Percentiles rank a stretch among this genome's conserved stretches.
Conservation (phyloP, 129 eudicot genomes). For the Rutidosis leptorrhynchoides region DNA sequence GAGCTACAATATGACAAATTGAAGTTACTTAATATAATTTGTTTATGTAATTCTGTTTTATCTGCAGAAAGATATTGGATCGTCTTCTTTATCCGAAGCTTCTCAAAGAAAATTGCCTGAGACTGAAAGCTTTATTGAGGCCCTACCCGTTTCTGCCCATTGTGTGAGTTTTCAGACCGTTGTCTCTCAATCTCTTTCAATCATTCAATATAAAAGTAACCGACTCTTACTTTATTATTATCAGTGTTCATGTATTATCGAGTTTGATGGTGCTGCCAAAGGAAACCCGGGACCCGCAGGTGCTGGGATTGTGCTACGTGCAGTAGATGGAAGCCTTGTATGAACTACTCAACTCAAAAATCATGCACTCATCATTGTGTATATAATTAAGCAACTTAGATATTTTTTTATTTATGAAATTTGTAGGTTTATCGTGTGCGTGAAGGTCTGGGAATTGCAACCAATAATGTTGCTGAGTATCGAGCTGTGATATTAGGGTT, state of each 20-base stretch:
- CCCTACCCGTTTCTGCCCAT: slow-evolving; percentile 56
- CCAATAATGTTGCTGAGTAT: no score
- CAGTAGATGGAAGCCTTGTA: slow-evolving; percentile 79
- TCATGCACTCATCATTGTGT: background rate
- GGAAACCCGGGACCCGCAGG: slow-evolving; percentile 98
- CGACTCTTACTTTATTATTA: background rate
- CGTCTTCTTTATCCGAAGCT: slow-evolving; percentile 42
- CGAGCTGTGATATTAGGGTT: no score
- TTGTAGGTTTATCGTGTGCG: no score
- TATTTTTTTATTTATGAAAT: slow-evolving; percentile 6
- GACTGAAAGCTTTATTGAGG: slow-evolving; percentile 49
- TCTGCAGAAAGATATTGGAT: slow-evolving; percentile 45
- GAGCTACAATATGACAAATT: background rate
- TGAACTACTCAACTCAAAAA: no score
- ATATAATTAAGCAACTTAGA: background rate
- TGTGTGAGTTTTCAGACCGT: slow-evolving; percentile 43
- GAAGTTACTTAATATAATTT: background rate
- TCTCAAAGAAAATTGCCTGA: slow-evolving; percentile 44
- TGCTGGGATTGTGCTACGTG: slow-evolving; percentile 81
- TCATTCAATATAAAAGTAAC: background rate
- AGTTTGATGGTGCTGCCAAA: slow-evolving; percentile 98
- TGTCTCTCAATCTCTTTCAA: background rate
- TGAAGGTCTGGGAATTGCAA: no score
- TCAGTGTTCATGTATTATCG: no score
- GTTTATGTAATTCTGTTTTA: slow-evolving; percentile 5